A percentile compares a stretch with the other conserved stretches of the same genome.
Conservation (phyloP, 164 flowering plant genomes). For the Sedum album region DNA sequence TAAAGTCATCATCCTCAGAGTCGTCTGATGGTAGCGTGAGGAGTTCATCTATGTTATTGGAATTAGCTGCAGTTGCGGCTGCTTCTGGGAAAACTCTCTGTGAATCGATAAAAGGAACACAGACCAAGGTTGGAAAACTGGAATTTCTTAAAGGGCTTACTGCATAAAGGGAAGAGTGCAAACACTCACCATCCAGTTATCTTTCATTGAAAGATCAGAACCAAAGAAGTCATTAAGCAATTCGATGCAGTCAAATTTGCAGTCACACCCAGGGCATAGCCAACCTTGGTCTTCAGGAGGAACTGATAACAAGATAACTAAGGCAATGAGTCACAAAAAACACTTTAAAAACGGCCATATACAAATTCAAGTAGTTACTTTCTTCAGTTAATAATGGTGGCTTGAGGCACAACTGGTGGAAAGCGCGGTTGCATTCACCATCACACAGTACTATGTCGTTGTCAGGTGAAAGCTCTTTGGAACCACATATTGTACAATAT, state of each 20-base stretch:
- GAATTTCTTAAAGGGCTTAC: not conserved
- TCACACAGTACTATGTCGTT: slow-evolving; percentile 96
- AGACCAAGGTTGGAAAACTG: slow-evolving; percentile 7
- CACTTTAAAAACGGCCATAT: not conserved
- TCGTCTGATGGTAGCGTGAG: slow-evolving; percentile 70
- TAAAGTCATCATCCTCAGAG: slow-evolving; percentile 79
- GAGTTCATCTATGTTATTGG: slow-evolving; percentile 31
- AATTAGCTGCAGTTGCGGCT: slow-evolving; percentile 40
- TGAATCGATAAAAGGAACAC: slow-evolving; percentile 11
- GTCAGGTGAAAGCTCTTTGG: slow-evolving; percentile 51
- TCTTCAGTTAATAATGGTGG: slow-evolving; percentile 79
- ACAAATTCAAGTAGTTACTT: slow-evolving; percentile 40
- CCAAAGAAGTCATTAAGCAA: slow-evolving; percentile 67
- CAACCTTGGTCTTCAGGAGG: slow-evolving; percentile 93
- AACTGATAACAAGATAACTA: slow-evolving; percentile 34
- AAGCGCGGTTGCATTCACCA: slow-evolving; percentile 93
- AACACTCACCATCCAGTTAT: slow-evolving; percentile 77
- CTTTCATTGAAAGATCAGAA: slow-evolving; percentile 43
- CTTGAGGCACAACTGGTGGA: slow-evolving; percentile 84
- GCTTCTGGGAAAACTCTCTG: slow-evolving; percentile 93
- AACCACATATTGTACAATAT: slow-evolving; percentile 91
- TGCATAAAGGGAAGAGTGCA: not conserved
- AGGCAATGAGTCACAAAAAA: slow-evolving; percentile 6
- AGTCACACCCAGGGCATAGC: slow-evolving; percentile 97
- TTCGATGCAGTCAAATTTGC: slow-evolving; percentile 77